Base-by-base conservation (phyloP, 106 monocot genomes). In the Hemerocallis citrina region DNA sequence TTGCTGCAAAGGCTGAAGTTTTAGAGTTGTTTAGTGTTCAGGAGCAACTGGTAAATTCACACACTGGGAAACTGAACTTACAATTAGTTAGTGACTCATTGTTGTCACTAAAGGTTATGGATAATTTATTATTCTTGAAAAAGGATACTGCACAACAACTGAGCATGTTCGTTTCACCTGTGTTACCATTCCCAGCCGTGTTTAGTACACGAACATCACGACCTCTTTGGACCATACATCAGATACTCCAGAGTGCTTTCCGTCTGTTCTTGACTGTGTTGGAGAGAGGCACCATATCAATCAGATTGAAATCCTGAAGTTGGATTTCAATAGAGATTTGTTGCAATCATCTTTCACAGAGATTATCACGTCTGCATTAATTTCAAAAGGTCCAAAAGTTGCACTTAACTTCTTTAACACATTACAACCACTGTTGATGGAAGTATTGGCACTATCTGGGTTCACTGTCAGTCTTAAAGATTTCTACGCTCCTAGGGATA, bases 391-490 rank as follows among this genome's bases (percentile, higher is more conserved):
- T 58, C 74, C 86, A 27, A 82, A 68, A 56, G 74, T 75, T 25
- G 77, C 77, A 0, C 66, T 98, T 12, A 52, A 62, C 11, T 92
- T 85, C 62, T 66, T 88, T 16, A 85, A 88, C 66, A 52, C 58
- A 6, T 34, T 98, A 31, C 91, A 91, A 61, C 91, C 91, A 9
- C 60, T 98, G 17, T 43, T 98, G 64, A 98, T 98, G 96, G 96
- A 98, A 38, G 49, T 85, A 6, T 42, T 98, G 28, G 75, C 57
- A 62, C 14, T 68, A 15, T 68, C 91, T 22, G 91, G 96, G 11
- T 98, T 76, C 57, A 87, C 79, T 52, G 55, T 98, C 20, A 73
- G 69, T 51, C 57, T 98, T 32, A 52, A 34, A 34, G 96, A 98
- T 77, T 92, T 98, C 65, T 23, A 74, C 57, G 66, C 82, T 31